Evolutionary conservation across 495 filamentous ascomycete genomes (phyloP).

Genomic region (Penicillium malachiteum): DNA sequence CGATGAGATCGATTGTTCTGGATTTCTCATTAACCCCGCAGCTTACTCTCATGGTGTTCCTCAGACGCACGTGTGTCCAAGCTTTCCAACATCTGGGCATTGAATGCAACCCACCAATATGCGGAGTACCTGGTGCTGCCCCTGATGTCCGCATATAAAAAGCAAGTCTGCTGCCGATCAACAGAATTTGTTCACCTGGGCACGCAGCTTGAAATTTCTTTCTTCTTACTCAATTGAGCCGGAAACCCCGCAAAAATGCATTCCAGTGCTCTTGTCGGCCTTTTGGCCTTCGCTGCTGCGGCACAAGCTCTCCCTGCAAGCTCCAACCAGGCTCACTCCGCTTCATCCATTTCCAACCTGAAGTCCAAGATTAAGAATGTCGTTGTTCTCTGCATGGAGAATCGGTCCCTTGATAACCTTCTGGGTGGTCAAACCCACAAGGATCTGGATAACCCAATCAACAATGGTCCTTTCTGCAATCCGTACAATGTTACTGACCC

Average conservation of each 20-base stretch:
- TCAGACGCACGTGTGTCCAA: too few relatives aligned
- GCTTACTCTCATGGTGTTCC: too few relatives aligned
- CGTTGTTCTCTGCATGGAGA: constrained; percentile 46
- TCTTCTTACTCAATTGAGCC: background rate
- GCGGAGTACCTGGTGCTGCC: too few relatives aligned
- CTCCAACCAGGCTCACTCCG: constrained; percentile 14
- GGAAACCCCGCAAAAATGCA: constrained; percentile 21
- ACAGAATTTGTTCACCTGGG: too few relatives aligned
- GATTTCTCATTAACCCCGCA: too few relatives aligned
- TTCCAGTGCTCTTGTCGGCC: constrained; percentile 31
- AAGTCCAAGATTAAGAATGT: constrained; percentile 49
- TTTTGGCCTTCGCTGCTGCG: constrained; percentile 36
- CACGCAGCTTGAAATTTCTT: too few relatives aligned
- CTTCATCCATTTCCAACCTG: constrained; percentile 29
- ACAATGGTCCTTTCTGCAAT: constrained; percentile 46
- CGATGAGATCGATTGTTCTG: too few relatives aligned
- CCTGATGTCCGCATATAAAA: too few relatives aligned
- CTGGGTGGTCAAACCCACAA: constrained; percentile 39
- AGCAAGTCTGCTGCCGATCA: too few relatives aligned
- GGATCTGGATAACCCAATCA: constrained; percentile 44
- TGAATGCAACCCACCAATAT: too few relatives aligned
- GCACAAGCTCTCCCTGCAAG: constrained; percentile 28
- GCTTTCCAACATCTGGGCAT: too few relatives aligned
- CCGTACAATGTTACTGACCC: constrained; percentile 42
- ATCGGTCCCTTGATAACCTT: constrained; percentile 48